Evolutionary conservation across 306 rosid genomes (phyloP).

Genomic region (Vigna reflexopilosa): DNA sequence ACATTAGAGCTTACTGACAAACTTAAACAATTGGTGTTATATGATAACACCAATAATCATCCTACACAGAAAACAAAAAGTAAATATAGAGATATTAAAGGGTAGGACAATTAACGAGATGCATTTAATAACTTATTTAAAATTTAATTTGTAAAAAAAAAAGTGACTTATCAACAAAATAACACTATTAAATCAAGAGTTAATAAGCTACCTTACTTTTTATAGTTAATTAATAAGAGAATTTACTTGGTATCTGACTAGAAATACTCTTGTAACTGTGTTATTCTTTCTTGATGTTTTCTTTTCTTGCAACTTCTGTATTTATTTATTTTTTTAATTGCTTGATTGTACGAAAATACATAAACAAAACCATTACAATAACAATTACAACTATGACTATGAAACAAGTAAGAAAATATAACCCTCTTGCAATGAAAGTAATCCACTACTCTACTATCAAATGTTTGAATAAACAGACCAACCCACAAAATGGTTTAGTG

Average conservation of each 20-base stretch:
- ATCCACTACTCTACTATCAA: constrained; percentile 19
- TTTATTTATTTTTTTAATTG: not conserved
- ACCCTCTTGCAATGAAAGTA: not conserved
- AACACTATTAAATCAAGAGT: not conserved
- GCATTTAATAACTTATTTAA: not conserved
- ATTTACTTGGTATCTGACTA: not conserved
- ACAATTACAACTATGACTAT: constrained; percentile 4
- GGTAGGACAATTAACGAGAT: not conserved
- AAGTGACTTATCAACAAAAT: not conserved
- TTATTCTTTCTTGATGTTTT: not conserved
- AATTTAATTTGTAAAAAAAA: not conserved
- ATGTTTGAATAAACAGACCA: constrained; percentile 14
- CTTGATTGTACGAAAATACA: not conserved
- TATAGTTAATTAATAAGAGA: not conserved
- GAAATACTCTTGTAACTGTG: not conserved
- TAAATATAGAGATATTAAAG: not conserved
- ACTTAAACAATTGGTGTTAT: not conserved
- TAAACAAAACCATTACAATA: not conserved
- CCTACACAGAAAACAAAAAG: not conserved
- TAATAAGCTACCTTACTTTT: not conserved
- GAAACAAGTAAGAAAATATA: not conserved
- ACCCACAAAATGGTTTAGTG: constrained; percentile 38
- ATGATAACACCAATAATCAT: not conserved
- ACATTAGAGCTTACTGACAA: not conserved
- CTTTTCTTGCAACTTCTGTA: not conserved